Percentiles rank a stretch among this genome's conserved stretches.
Conservation (phyloP, 176 grass and related monocot species). For the Microstegium vimineum region DNA sequence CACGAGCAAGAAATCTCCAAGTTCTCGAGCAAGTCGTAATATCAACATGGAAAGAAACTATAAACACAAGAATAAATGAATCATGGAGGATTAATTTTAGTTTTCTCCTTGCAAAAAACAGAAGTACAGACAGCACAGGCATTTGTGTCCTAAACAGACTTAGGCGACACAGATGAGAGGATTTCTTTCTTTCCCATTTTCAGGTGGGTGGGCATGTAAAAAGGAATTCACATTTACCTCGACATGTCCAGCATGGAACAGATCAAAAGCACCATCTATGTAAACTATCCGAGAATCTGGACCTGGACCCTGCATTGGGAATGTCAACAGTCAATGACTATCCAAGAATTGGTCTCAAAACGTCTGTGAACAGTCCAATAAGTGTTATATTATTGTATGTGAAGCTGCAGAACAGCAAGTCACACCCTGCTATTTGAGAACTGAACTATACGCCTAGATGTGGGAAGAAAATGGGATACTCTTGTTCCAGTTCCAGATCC, state of each 20-base stretch:
- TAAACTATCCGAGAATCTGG: slow-evolving; percentile 90
- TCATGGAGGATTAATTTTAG: slow-evolving; percentile 1
- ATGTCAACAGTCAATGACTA: neutral
- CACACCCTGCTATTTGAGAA: too few species aligned
- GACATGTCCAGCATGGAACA: slow-evolving; percentile 96
- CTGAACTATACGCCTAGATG: too few species aligned
- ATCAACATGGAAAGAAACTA: slow-evolving; percentile 55
- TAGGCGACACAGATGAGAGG: neutral
- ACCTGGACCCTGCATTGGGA: slow-evolving; percentile 61
- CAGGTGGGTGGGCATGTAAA: neutral
- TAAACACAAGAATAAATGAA: slow-evolving; percentile 32
- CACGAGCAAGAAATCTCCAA: slow-evolving; percentile 95
- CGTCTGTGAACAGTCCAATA: neutral
- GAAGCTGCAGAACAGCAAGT: neutral
- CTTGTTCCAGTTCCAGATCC: too few species aligned
- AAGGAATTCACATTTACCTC: slow-evolving; percentile 54
- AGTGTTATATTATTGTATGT: too few species aligned
- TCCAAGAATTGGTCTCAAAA: neutral
- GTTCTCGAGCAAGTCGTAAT: slow-evolving; percentile 83
- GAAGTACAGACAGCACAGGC: neutral
- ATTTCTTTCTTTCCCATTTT: neutral
- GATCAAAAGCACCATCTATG: slow-evolving; percentile 95
- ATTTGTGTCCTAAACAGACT: neutral
- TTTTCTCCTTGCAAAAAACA: neutral
- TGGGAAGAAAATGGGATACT: too few species aligned